Conservation (phyloP, 2,329 filamentous ascomycete genomes). For the Fusarium tjaetaba region DNA sequence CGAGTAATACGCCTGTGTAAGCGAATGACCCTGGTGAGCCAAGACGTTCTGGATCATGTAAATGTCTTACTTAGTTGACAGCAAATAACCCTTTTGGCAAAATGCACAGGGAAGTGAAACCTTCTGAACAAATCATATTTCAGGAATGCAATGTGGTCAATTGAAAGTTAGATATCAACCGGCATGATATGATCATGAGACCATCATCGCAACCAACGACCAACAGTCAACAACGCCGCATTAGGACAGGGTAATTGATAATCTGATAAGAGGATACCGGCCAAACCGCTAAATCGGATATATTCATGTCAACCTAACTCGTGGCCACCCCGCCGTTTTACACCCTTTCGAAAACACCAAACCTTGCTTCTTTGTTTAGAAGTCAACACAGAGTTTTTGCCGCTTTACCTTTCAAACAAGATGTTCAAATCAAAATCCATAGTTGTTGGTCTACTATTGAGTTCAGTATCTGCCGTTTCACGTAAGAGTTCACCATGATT, state of each 20-base stretch:
- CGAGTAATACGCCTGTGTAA: not conserved
- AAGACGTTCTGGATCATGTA: not conserved
- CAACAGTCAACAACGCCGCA: not conserved
- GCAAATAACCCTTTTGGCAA: not conserved
- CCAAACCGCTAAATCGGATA: not conserved
- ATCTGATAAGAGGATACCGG: not conserved
- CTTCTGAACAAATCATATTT: not conserved
- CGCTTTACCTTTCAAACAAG: too few relatives aligned
- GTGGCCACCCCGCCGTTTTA: not conserved
- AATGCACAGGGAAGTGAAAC: not conserved
- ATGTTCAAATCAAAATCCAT: not conserved
- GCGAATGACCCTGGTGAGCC: not conserved
- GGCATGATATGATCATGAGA: not conserved
- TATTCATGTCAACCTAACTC: not conserved
- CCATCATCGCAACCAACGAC: not conserved
- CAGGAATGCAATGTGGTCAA: not conserved
- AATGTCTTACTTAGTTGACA: not conserved
- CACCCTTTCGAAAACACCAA: not conserved
- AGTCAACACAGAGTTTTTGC: fast-evolving
- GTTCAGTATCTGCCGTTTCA: not conserved
- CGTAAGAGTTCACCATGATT: not conserved
- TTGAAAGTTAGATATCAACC: not conserved
- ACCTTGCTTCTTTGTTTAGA: not conserved
- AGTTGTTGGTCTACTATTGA: too few relatives aligned
- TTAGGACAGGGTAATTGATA: not conserved